Evolutionary conservation across 2,329 filamentous ascomycete genomes (phyloP).

Genomic region (Penicillium sp.): DNA sequence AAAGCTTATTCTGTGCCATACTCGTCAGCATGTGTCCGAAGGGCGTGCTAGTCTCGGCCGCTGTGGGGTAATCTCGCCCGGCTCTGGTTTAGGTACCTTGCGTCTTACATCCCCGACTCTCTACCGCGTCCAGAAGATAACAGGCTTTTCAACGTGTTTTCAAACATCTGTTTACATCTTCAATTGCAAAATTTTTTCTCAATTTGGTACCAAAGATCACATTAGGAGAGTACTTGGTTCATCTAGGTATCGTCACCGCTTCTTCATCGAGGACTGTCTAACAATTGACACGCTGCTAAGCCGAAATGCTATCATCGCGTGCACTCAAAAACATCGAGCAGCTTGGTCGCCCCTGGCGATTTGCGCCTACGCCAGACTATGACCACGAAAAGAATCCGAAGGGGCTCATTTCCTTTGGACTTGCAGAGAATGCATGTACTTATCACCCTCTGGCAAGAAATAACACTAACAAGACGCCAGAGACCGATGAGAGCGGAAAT

Average conservation of each 20-base stretch:
- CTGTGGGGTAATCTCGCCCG: neutral
- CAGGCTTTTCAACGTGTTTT: no score
- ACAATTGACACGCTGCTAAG: neutral
- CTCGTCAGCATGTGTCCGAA: neutral
- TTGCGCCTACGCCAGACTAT: constrained; percentile 25
- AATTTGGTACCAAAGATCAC: neutral
- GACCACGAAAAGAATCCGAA: constrained; percentile 29
- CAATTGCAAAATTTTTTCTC: neutral
- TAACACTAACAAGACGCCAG: constrained; percentile 20
- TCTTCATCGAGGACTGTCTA: neutral
- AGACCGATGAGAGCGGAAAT: constrained; percentile 39
- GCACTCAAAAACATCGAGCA: constrained; percentile 22
- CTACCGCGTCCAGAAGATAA: neutral
- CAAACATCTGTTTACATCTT: neutral
- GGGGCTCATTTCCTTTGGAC: constrained; percentile 37
- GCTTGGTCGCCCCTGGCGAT: constrained; percentile 28
- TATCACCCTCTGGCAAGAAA: neutral
- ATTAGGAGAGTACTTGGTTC: neutral
- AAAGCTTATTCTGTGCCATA: neutral
- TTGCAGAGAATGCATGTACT: constrained; percentile 35
- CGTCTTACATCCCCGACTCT: neutral
- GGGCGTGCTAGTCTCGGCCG: neutral
- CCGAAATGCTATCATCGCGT: constrained; percentile 29
- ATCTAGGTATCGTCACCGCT: constrained; percentile 6
- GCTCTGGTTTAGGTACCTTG: neutral